A percentile compares a stretch with the other conserved stretches of the same genome.
Evolutionary conservation across 2,329 filamentous ascomycete species (phyloP).

Genomic region (Zasmidium cellare): DNA sequence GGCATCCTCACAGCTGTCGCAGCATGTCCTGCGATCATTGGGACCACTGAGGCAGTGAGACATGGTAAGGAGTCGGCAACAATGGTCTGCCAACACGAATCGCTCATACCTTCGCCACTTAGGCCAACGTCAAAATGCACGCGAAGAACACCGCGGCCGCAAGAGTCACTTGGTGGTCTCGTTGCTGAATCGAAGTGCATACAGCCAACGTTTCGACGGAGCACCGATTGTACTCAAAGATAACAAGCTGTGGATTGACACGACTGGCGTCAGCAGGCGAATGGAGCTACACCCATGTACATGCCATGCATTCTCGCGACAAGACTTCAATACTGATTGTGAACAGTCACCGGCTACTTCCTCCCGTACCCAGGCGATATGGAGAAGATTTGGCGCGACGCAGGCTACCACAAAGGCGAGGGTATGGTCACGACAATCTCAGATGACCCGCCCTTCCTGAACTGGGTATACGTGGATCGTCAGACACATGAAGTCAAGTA

Average conservation of each 20-base stretch:
- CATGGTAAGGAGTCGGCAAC: not conserved
- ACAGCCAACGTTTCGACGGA: slow-evolving; percentile 30
- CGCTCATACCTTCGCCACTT: slow-evolving; percentile 21
- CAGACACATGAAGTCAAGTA: slow-evolving; percentile 63
- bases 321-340: not conserved
- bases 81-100: no score
- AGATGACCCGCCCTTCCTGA: slow-evolving; percentile 60
- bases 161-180: slow-evolving; percentile 34
- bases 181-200: slow-evolving; percentile 25
- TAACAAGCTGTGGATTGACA: slow-evolving; percentile 43
- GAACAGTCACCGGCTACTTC: slow-evolving; percentile 47
- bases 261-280: slow-evolving; percentile 20
- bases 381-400: slow-evolving; percentile 29
- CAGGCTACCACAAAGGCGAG: slow-evolving; percentile 41
- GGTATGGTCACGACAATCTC: slow-evolving; percentile 50
- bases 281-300: slow-evolving; percentile 38
- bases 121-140: slow-evolving; percentile 30
- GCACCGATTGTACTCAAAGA: slow-evolving; percentile 36
- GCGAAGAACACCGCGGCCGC: slow-evolving; percentile 34
- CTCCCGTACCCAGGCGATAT: slow-evolving; percentile 47
- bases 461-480: slow-evolving; percentile 65
- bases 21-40: slow-evolving; percentile 36
- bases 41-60: slow-evolving; percentile 37
- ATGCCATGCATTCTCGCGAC: not conserved
- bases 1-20: slow-evolving; percentile 34